Percentiles rank a stretch among this genome's conserved stretches.
Conservation (phyloP, 805 yeast species). For the Saccharomycopsis vini region DNA sequence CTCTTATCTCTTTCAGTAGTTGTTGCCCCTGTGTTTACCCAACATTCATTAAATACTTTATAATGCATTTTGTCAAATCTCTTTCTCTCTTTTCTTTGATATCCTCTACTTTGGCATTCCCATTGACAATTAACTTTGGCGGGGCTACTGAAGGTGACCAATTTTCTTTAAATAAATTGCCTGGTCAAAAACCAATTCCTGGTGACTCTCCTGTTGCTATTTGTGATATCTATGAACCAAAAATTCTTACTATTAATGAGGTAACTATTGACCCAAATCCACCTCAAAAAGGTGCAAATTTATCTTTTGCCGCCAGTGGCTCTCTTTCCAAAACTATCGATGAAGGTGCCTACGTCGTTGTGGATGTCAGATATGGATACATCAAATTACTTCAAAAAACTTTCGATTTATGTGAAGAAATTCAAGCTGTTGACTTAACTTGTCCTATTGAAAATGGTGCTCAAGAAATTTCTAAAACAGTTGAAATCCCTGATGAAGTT, state of each 20-base stretch:
- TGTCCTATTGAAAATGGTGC: constrained; percentile 76
- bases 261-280: constrained; percentile 76
- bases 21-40: no score
- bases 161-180: constrained; percentile 21
- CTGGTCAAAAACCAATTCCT: constrained; percentile 62
- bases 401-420: constrained; percentile 86
- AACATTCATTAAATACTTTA: no score
- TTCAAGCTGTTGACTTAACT: constrained; percentile 70
- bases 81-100: no score
- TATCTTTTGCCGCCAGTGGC: constrained; percentile 75
- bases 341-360: constrained; percentile 92
- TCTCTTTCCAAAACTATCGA: constrained; percentile 41
- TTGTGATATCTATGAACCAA: constrained; percentile 61
- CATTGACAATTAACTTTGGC: constrained; percentile 15
- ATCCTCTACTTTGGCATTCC: constrained; percentile 11
- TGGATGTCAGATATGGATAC: constrained; percentile 87
- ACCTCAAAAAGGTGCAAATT: constrained; percentile 75
- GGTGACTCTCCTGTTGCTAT: constrained; percentile 80
- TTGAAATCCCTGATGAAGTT: constrained; percentile 81
- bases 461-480: constrained; percentile 56
- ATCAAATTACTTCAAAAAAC: constrained; percentile 81
- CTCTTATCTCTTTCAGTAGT: no score
- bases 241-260: constrained; percentile 50
- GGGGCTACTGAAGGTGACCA: neutral
- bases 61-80: no score